Evolutionary conservation across 768 basidiomycete genomes (phyloP).

Genomic region (Amanita molliuscula): DNA sequence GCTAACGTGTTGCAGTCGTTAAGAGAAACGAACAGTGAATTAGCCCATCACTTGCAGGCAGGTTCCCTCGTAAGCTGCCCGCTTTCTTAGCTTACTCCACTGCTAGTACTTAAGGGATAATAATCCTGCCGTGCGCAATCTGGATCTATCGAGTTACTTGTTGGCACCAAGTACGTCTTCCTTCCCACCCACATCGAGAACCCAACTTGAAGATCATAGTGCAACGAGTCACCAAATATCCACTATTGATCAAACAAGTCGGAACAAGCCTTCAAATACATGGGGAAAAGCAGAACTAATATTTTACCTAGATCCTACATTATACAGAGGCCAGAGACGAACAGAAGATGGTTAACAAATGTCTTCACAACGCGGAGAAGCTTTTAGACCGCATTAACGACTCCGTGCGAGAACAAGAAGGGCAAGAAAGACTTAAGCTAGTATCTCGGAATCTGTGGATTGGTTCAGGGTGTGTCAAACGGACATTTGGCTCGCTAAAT

Average conservation of each 20-base stretch:
- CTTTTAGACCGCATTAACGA: slow-evolving; percentile 83
- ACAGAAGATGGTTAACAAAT: slow-evolving; percentile 37
- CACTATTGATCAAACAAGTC: slow-evolving; percentile 76
- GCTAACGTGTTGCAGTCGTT: slow-evolving; percentile 69
- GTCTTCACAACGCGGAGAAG: slow-evolving; percentile 57
- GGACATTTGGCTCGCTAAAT: neutral
- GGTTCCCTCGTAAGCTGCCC: slow-evolving; percentile 5
- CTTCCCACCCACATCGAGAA: neutral
- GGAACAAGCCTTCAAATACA: neutral
- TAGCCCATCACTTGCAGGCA: slow-evolving; percentile 64
- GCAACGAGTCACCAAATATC: slow-evolving; percentile 95
- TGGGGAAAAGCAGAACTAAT: neutral
- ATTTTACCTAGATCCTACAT: slow-evolving; percentile 47
- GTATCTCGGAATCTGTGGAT: slow-evolving; percentile 83
- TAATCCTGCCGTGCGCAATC: slow-evolving; percentile 60
- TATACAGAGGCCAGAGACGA: slow-evolving; percentile 70
- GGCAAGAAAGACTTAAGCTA: slow-evolving; percentile 57
- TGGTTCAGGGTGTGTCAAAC: slow-evolving; percentile 57
- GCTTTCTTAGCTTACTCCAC: neutral
- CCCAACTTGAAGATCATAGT: slow-evolving; percentile 30
- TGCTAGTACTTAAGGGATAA: slow-evolving; percentile 60
- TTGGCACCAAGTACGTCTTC: slow-evolving; percentile 72
- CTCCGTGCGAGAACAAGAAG: slow-evolving; percentile 76
- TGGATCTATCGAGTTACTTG: slow-evolving; percentile 87
- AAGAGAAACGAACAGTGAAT: slow-evolving; percentile 53